These are phyloP conservation scores for Phenoliferia sp. DNA, from an alignment of 1,284 basidiomycete species.

Conservation along the genomic window DNA sequence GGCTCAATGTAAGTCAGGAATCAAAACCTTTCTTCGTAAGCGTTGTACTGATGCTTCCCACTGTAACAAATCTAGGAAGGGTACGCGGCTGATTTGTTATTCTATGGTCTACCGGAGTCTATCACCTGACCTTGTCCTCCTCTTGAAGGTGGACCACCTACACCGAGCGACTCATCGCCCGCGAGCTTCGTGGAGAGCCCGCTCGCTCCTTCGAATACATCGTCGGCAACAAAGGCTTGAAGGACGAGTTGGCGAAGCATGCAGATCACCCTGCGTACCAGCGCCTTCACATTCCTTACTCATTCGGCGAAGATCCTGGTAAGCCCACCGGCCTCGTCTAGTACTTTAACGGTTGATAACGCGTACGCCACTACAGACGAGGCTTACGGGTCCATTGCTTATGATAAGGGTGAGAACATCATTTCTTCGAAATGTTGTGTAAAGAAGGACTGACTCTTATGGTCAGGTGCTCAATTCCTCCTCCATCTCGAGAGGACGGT, in stretches of 20 bases:
- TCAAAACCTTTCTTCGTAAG: not conserved
- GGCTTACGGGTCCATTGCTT: constrained; percentile 63
- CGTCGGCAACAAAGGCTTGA: constrained; percentile 68
- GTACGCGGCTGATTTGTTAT: no score
- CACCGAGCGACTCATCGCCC: constrained; percentile 77
- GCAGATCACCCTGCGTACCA: constrained; percentile 63
- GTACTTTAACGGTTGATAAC: no score
- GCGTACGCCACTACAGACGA: no score
- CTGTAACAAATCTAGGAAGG: no score
- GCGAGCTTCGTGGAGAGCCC: constrained; percentile 67
- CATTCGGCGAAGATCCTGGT: constrained; percentile 68
- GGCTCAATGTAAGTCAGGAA: constrained; percentile 69
- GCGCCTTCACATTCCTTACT: constrained; percentile 77
- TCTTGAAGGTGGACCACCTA: constrained; percentile 68
- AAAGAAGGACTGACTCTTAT: not conserved
- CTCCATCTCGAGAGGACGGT: constrained; percentile 63
- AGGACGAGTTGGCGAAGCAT: constrained; percentile 58
- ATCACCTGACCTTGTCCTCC: no score
- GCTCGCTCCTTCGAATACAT: constrained; percentile 76
- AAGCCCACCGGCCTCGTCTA: no score
- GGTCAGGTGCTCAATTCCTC: constrained; percentile 60
- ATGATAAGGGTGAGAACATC: constrained; percentile 54
- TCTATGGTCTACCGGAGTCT: no score
- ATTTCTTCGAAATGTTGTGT: not conserved
- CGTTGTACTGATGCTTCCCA: not conserved